phyloP scores from a whole-genome alignment of 139 green algal genomes.

The Chlorokybus atmophyticus region DNA sequence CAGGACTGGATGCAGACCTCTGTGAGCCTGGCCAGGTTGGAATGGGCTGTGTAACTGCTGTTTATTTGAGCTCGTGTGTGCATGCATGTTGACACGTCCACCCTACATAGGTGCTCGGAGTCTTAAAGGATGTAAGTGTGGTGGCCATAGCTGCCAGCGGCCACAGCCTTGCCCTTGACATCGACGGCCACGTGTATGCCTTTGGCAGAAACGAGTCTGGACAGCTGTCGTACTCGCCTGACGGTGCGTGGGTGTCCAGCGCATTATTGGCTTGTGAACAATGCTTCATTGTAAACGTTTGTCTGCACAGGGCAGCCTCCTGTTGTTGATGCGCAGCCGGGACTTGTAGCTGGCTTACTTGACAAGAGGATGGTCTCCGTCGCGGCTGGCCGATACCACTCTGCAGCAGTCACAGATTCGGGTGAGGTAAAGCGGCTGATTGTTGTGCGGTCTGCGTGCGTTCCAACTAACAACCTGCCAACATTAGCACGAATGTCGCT shows the following conservation, averaged over 20 bases:
- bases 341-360: not conserved
- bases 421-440: constrained; percentile 29
- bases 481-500: too few relatives aligned
- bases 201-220: not conserved
- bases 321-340: not conserved
- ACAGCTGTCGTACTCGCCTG: not conserved
- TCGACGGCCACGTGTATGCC: not conserved
- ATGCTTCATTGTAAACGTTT: not conserved
- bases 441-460: too few relatives aligned
- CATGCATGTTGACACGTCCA: not conserved
- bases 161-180: not conserved
- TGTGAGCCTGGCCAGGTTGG: too few relatives aligned
- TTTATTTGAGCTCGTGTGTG: too few relatives aligned
- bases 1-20: too few relatives aligned
- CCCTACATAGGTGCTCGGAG: not conserved
- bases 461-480: too few relatives aligned
- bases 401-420: constrained; percentile 1
- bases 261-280: too few relatives aligned
- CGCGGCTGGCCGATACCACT: constrained; percentile 6
- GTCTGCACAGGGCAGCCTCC: not conserved
- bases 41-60: too few relatives aligned
- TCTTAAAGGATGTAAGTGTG: not conserved
- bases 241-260: too few relatives aligned
- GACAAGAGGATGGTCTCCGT: not conserved
- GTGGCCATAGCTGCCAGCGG: not conserved